Base-by-base conservation (phyloP, 352 stramenopile genomes). In the Globisporangium takayamanum region DNA sequence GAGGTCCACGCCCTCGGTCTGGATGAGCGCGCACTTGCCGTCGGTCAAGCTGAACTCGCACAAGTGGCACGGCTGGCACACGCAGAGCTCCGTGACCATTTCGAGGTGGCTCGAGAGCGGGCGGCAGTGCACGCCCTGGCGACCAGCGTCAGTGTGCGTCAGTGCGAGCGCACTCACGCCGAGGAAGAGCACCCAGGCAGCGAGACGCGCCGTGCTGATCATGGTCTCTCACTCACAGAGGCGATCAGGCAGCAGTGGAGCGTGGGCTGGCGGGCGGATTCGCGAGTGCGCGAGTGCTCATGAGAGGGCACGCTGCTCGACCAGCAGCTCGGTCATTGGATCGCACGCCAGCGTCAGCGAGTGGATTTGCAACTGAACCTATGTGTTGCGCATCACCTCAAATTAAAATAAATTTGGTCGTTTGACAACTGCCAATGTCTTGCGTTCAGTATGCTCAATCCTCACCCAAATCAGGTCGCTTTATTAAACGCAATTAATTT, bases 21-120 rank as follows among this genome's bases (percentile, higher is more conserved):
- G 22, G 42, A 72, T 73, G 39, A 66, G 42, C 46, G 57, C 46
- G 60, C 71, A 80, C 15, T 47, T 53, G 11, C 60, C 30, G 22
- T 64, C 58, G 10, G 20, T 30, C 26, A 66, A 52, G 36, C 57
- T 66, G 55, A 70, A 70, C 51, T 67, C 61, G 56, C 74, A 84
- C 33, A 69, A 45, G 57, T 74, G 63, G 59, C 71, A 80, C 15
- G 74, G 71, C 42, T 53, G 25, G 57, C 74, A 83, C 16, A 83
- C 60, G 57, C 71, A 83, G 18, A 53, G 26, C 44, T 63, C 42
- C 28, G 36, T 58, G 22, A 70, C 42, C 33, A 72, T 69, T 11
- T 63, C 55, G 48, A 60, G 66, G 14, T 59, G n/a, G 36, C 58
- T 73, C 46, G 36, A 26, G 25, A 63, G 53, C 30, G 37, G 53